Evolutionary conservation across 2,329 filamentous ascomycete species (phyloP), one percentile per base, ranked within the genome.

Genomic region (Fusarium nisikadoi): DNA sequence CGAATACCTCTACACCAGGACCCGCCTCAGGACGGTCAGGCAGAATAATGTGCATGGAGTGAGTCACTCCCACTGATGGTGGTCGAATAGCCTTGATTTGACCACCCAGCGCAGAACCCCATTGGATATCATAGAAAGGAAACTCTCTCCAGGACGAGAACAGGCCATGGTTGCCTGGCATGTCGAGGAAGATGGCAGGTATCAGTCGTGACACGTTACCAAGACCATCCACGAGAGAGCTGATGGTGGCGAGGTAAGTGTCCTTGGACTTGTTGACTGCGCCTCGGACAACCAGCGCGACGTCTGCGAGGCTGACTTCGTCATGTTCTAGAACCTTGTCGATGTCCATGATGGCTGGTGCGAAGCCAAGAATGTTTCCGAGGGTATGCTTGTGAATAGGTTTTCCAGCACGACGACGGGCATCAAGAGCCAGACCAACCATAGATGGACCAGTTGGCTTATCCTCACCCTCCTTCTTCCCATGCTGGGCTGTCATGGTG

Each of bases 131-230:
- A n/a, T 67, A 67, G 13, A 67, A 67, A 0, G 54, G 46, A 23
- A 67, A 67, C 25, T 67, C 64, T 39, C 64, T 60, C 64, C 64
- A 67, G 2, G 64, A 67, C 1, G 64, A 67, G 5, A 67, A 23
- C 4, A 67, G n/a, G 2, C 29, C 54, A 19, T 67, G 64, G 1
- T 61, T 67, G 4, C 64, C 64, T 0, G 64, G 64, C 64, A 67
- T 67, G 8, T 67, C 64, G 1, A 67, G 29, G 16, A 67, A 67
- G 1, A 67, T 47, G 3, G 25, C 45, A 3, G 64, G 64, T 3
- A 67, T 27, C 1, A 67, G 8, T 13, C 64, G 41, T 6, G 62
- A 45, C 0, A 67, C 54, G 1, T 67, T 67, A 4, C 25, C n/a
- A 3, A 62, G 29, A 16, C 46, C n/a, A 7, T 62, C 64, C 7